phyloP scores from a whole-genome alignment of 73 alveolate genomes.

The Blepharisma japonicum region DNA sequence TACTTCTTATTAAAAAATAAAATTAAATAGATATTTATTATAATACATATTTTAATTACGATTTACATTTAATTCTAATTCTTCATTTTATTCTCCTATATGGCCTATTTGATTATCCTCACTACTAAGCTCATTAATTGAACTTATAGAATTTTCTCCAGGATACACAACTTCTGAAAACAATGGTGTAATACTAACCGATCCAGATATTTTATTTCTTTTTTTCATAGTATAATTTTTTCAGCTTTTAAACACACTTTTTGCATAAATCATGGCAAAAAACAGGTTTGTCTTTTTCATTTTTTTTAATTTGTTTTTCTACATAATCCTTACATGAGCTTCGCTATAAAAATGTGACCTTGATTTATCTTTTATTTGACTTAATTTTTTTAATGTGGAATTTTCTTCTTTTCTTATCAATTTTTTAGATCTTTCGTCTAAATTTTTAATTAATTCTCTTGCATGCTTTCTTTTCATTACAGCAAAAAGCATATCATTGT shows the following conservation, averaged over 20 bases:
- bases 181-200: constrained; percentile 20
- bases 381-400: background rate
- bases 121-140: background rate
- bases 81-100: no score
- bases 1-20: no score
- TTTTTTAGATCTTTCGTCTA: background rate
- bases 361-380: background rate
- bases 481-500: constrained; percentile 42
- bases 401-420: background rate
- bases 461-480: constrained; percentile 33
- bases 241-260: constrained; percentile 2
- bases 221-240: background rate
- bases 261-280: constrained; percentile 20
- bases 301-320: background rate
- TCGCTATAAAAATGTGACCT: background rate
- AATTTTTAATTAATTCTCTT: constrained; percentile 29
- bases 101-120: no score
- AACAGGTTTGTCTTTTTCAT: background rate
- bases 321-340: background rate
- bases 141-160: background rate
- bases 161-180: constrained; percentile 16
- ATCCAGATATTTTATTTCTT: constrained; percentile 20
- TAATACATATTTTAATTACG: no score
- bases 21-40: no score
- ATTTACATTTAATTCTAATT: no score